Percentiles rank a stretch among this genome's conserved stretches.
phyloP scores from a whole-genome alignment of 352 stramenopile species.

The Phytophthora ramorum region DNA sequence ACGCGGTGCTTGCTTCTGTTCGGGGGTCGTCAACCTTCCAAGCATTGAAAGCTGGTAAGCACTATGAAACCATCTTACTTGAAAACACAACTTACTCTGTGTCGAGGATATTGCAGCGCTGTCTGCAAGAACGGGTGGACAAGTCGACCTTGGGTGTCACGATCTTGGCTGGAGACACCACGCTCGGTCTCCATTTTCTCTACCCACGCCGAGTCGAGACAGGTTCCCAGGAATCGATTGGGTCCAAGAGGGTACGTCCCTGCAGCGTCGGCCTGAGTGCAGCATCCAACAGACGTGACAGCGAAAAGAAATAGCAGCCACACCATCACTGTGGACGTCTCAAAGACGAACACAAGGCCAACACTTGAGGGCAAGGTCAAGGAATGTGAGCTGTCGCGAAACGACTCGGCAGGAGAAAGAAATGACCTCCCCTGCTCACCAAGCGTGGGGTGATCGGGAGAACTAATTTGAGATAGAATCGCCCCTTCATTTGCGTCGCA shows the following conservation, averaged over 20 bases:
- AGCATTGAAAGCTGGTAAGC: too few relatives aligned
- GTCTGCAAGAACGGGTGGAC: constrained; percentile 45
- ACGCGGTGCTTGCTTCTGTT: constrained; percentile 5
- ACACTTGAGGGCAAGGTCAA: too few relatives aligned
- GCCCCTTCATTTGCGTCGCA: too few relatives aligned
- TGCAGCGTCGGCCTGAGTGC: not conserved
- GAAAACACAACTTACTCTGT: constrained; percentile 16
- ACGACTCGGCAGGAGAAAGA: too few relatives aligned
- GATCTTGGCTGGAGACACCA: constrained; percentile 17
- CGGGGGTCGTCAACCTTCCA: constrained; percentile 11
- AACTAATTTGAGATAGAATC: too few relatives aligned
- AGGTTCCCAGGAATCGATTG: constrained; percentile 56
- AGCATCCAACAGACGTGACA: too few relatives aligned
- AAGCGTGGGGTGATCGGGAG: too few relatives aligned
- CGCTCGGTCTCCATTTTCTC: constrained; percentile 22
- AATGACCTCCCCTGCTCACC: too few relatives aligned
- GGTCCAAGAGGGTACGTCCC: constrained; percentile 12
- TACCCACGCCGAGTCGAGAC: constrained; percentile 46
- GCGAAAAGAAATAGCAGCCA: not conserved
- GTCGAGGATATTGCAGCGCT: constrained; percentile 32
- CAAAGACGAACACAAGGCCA: too few relatives aligned
- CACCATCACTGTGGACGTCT: not conserved
- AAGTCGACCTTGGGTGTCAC: constrained; percentile 31
- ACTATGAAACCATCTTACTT: too few relatives aligned
- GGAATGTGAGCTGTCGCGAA: too few relatives aligned